Conservation (phyloP, 805 yeast species). For the Starmerella tilneyi region DNA sequence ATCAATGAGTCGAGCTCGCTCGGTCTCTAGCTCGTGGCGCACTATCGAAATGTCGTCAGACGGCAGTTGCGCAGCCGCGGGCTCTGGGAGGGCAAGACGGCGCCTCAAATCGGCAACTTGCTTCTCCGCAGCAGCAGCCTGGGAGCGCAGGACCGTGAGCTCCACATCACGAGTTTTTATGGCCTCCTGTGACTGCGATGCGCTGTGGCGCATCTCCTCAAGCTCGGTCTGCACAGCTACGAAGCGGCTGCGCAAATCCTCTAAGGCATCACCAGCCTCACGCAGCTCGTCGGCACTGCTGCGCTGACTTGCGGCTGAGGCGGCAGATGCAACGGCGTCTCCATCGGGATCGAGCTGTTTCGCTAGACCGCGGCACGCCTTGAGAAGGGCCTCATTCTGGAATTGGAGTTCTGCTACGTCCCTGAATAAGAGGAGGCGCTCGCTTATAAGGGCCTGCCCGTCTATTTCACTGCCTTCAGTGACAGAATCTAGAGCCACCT, state of each 20-base stretch:
- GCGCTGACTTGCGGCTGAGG: conserved; percentile 18
- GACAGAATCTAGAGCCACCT: conserved; percentile 20
- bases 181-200: not conserved
- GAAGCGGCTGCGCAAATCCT: conserved; percentile 24
- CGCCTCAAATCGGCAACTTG: conserved; percentile 3
- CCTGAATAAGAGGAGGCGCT: conserved; percentile 61
- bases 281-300: conserved; percentile 30
- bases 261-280: conserved; percentile 32
- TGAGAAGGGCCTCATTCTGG: conserved; percentile 62
- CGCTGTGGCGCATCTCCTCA: not conserved
- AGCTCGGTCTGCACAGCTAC: conserved; percentile 3
- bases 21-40: conserved; percentile 23
- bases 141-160: not conserved
- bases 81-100: conserved; percentile 2
- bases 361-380: conserved; percentile 62
- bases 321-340: conserved; percentile 6
- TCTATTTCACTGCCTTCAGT: not conserved
- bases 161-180: not conserved
- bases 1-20: conserved; percentile 27
- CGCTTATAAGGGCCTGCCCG: conserved; percentile 43
- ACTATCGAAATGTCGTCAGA: conserved; percentile 5
- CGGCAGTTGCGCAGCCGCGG: not conserved
- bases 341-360: conserved; percentile 32
- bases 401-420: conserved; percentile 57
- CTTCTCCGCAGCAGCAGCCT: not conserved